A percentile compares a stretch with the other conserved stretches of the same genome.
Conservation (phyloP, 1,139 yeast species). For the Nakaseomyces nivariensis region DNA sequence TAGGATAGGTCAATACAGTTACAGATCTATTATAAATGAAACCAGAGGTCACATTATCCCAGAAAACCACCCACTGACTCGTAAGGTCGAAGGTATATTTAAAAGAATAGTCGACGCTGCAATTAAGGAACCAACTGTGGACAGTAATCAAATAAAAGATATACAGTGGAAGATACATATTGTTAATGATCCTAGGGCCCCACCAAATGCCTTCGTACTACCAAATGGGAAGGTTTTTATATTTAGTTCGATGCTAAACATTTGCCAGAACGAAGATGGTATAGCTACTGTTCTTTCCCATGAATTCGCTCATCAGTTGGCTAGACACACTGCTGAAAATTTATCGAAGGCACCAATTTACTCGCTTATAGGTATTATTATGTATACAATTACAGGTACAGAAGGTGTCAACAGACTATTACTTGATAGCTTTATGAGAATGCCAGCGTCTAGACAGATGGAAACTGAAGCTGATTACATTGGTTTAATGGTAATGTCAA, state of each 20-base stretch:
- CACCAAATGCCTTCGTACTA: constrained; percentile 92
- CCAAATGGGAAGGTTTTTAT: constrained; percentile 96
- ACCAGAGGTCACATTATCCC: constrained; percentile 42
- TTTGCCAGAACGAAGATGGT: constrained; percentile 78
- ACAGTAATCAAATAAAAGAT: constrained; percentile 21
- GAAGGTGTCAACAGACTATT: constrained; percentile 45
- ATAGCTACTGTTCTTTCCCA: constrained; percentile 89
- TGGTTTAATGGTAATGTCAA: constrained; percentile 84
- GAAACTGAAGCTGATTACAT: constrained; percentile 94
- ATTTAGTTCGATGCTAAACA: constrained; percentile 66
- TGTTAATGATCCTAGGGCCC: constrained; percentile 53
- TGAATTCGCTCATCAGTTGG: constrained; percentile 88
- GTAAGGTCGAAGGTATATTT: constrained; percentile 51
- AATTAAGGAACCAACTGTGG: constrained; percentile 32
- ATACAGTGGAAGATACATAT: constrained; percentile 76
- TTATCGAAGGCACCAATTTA: constrained; percentile 55
- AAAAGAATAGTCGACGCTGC: constrained; percentile 53
- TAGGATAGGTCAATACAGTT: constrained; percentile 59
- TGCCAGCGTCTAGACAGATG: constrained; percentile 87
- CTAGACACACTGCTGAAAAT: constrained; percentile 83
- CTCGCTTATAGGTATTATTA: constrained; percentile 39
- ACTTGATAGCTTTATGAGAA: constrained; percentile 49
- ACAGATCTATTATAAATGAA: constrained; percentile 47
- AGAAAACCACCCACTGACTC: constrained; percentile 43
- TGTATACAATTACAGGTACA: constrained; percentile 45